Evolutionary conservation across 2,329 filamentous ascomycete genomes (phyloP).

Genomic region (Trichoderma lentiforme): DNA sequence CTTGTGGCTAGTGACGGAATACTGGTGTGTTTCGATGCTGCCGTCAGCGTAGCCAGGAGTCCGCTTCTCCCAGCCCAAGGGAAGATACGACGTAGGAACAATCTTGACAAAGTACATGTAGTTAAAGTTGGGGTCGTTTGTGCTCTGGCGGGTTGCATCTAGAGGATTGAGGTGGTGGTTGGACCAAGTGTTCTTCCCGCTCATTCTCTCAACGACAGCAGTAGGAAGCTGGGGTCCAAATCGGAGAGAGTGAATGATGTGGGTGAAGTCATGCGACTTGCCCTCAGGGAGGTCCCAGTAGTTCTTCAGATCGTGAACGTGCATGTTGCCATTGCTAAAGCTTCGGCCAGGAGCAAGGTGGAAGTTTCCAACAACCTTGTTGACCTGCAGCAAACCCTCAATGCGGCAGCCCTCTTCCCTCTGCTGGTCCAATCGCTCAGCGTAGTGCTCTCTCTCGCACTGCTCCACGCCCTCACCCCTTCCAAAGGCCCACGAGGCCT

Average conservation of each 20-base stretch:
- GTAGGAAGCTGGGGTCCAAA: constrained; percentile 91
- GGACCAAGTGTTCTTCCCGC: constrained; percentile 61
- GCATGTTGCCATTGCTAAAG: constrained; percentile 95
- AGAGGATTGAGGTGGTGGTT: constrained; percentile 92
- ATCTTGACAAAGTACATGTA: constrained; percentile 99
- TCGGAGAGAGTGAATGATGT: constrained; percentile 81
- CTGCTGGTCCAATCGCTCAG: constrained; percentile 81
- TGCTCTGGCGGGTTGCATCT: constrained; percentile 73
- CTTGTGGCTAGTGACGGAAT: constrained; percentile 96
- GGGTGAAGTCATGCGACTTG: constrained; percentile 79
- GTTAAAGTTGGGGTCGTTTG: constrained; percentile 81
- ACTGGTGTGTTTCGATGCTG: constrained; percentile 96
- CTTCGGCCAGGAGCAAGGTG: constrained; percentile 94
- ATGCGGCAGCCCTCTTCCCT: constrained; percentile 91
- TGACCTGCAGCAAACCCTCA: constrained; percentile 86
- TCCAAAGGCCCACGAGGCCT: constrained; percentile 89
- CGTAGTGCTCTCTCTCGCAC: constrained; percentile 91
- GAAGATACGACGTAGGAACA: constrained; percentile 90
- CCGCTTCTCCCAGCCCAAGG: constrained; percentile 78
- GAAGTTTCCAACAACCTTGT: constrained; percentile 99
- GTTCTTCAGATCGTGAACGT: constrained; percentile 95
- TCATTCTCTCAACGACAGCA: constrained; percentile 59
- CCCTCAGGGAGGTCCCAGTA: constrained; percentile 75
- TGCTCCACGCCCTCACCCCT: constrained; percentile 90
- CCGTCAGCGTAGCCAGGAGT: constrained; percentile 26